Percentiles rank a stretch among this genome's conserved stretches.
Evolutionary conservation across 345 rosid species (phyloP).

Genomic region (Lepidium aucheri): DNA sequence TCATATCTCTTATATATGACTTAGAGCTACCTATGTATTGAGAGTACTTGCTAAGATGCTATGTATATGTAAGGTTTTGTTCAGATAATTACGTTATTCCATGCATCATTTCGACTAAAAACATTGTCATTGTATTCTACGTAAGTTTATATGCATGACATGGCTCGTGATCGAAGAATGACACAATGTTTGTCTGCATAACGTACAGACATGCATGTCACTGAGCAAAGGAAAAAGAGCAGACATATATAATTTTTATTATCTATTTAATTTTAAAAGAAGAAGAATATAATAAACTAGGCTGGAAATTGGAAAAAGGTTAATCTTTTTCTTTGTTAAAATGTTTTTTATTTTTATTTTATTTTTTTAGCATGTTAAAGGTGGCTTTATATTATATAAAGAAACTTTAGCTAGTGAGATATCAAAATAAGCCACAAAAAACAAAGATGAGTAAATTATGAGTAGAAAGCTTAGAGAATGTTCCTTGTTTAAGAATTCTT

Average conservation of each 20-base stretch:
- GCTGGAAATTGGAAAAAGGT: not conserved
- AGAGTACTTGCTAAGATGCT: not conserved
- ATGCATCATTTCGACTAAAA: not conserved
- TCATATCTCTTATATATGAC: not conserved
- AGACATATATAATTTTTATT: not conserved
- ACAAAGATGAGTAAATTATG: not conserved
- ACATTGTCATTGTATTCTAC: not conserved
- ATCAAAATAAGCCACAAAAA: not conserved
- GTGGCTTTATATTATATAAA: not conserved
- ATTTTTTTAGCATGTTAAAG: not conserved
- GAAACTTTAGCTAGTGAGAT: not conserved
- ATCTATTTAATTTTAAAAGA: not conserved
- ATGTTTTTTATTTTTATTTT: too few species aligned
- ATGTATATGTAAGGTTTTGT: not conserved
- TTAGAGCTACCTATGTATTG: not conserved
- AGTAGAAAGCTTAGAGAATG: not conserved
- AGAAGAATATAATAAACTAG: not conserved
- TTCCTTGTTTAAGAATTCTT: not conserved
- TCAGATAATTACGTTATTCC: not conserved
- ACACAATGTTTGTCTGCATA: constrained; percentile 2
- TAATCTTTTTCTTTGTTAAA: not conserved
- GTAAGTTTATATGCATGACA: not conserved
- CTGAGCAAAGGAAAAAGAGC: too few species aligned
- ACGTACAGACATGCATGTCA: not conserved
- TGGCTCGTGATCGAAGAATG: not conserved